phyloP scores from a whole-genome alignment of 2,329 filamentous ascomycete genomes.

The Ophiocordyceps camponoti-rufipedis region DNA sequence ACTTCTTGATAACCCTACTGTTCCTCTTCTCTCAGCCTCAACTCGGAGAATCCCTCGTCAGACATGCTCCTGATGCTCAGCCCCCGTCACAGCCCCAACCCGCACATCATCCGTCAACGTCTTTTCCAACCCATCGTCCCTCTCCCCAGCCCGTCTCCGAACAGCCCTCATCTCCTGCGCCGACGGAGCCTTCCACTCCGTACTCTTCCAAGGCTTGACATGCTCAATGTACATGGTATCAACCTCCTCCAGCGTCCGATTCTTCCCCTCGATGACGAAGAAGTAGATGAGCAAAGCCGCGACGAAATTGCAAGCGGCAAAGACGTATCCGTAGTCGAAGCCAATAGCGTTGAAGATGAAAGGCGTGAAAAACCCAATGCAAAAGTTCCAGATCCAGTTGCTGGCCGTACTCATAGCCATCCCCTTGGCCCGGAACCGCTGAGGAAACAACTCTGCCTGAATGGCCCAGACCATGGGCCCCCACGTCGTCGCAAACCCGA shows the following conservation, averaged over 20 bases:
- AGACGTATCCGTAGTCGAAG: slow-evolving; percentile 54
- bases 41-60: not conserved
- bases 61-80: not conserved
- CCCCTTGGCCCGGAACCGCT: slow-evolving; percentile 31
- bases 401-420: slow-evolving; percentile 38
- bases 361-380: slow-evolving; percentile 25
- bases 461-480: slow-evolving; percentile 51
- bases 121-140: slow-evolving; percentile 11
- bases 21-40: no score
- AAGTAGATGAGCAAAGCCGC: slow-evolving; percentile 52
- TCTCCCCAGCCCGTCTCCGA: slow-evolving; percentile 20
- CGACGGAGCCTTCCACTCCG: slow-evolving; percentile 29
- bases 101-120: not conserved
- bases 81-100: not conserved
- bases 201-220: slow-evolving; percentile 41
- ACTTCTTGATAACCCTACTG: no score
- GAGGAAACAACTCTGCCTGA: slow-evolving; percentile 45
- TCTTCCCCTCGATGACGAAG: slow-evolving; percentile 57
- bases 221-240: slow-evolving; percentile 52
- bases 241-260: slow-evolving; percentile 55
- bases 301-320: slow-evolving; percentile 46
- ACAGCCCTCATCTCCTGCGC: slow-evolving; percentile 24
- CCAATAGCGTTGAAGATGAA: slow-evolving; percentile 55
- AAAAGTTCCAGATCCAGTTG: slow-evolving; percentile 51
- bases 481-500: slow-evolving; percentile 48